Base-by-base conservation (phyloP, 140 eudicot species). In the Bidens hawaiensis region DNA sequence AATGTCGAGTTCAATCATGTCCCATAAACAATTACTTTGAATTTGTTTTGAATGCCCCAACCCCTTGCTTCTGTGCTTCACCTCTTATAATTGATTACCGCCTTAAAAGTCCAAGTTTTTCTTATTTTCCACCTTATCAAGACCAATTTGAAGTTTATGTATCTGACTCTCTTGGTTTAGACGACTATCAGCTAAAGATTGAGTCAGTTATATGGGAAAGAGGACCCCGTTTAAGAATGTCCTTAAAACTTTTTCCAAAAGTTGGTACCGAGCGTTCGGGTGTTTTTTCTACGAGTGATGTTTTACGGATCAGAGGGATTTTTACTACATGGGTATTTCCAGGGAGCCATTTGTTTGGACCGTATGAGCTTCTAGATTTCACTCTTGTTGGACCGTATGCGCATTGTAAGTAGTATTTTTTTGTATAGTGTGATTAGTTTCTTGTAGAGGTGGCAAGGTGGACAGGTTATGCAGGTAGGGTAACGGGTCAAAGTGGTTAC, bases 181-280 rank as follows among this genome's bases (percentile, higher is more conserved):
- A 82, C 7, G 59, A 63, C 12, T 84, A 87, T 72, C 96, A 87
- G 67, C 73, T 91, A 23, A 72, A 28, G 6, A 75, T 91, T 28
- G 96, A 84, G 57, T 80, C 96, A 0, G 52, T 54, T 46, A 50
- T 10, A 10, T 91, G 96, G 98, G 94, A 90, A 51, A 55, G 33
- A 31, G 98, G 98, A 30, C 98, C 96, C 43, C 95, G 96, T 47
- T 79, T 91, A 69, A 81, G 87, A 70, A 91, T 91, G 96, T 53
- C 78, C 68, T 53, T 90, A 77, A 88, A 84, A 71, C 64, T 90
- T 52, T 90, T 79, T 19, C 97, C 97, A 5, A 72, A 56, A 57
- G 70, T 73, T 10, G 60, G 76, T 23, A 52, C 57, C 28, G 52
- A 65, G 23, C 52, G 60, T 67, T 72, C 85, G 5, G 48, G 48